Percentiles rank a stretch among this genome's conserved stretches.
Evolutionary conservation across 805 yeast genomes (phyloP).

Genomic region (Starmerella apis): DNA sequence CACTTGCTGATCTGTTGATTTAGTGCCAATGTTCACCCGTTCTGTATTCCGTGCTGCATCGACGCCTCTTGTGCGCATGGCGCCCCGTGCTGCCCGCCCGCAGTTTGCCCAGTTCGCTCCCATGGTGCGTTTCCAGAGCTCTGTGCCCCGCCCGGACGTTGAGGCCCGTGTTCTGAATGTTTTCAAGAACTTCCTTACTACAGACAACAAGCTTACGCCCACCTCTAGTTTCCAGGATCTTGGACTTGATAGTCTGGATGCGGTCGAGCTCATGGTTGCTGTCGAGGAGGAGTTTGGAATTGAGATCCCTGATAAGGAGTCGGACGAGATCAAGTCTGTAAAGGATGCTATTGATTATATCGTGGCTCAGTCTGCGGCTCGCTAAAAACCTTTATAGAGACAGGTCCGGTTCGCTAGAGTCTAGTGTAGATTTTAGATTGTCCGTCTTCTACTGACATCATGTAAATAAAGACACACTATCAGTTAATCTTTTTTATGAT

Average conservation of each 20-base stretch:
- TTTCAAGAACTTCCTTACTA: constrained; percentile 35
- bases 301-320: constrained; percentile 49
- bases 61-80: constrained; percentile 16
- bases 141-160: constrained; percentile 64
- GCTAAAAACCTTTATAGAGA: constrained; percentile 19
- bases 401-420: background rate
- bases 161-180: constrained; percentile 74
- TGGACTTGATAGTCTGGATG: constrained; percentile 87
- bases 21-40: constrained; percentile 16
- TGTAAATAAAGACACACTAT: background rate
- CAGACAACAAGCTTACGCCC: constrained; percentile 32
- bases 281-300: constrained; percentile 76
- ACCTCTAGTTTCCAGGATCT: constrained; percentile 42
- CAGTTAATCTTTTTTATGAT: background rate
- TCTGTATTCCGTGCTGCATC: constrained; percentile 20
- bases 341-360: constrained; percentile 88
- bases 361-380: constrained; percentile 42
- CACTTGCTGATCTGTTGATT: background rate
- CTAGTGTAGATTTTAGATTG: background rate
- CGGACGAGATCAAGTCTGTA: constrained; percentile 87
- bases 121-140: constrained; percentile 26
- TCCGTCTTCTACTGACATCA: background rate
- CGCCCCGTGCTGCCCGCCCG: constrained; percentile 14
- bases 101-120: constrained; percentile 18
- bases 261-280: constrained; percentile 91